Percentiles rank a stretch among this genome's conserved stretches.
phyloP scores from a whole-genome alignment of 352 stramenopile genomes.

The Phytophthora nicotianae region DNA sequence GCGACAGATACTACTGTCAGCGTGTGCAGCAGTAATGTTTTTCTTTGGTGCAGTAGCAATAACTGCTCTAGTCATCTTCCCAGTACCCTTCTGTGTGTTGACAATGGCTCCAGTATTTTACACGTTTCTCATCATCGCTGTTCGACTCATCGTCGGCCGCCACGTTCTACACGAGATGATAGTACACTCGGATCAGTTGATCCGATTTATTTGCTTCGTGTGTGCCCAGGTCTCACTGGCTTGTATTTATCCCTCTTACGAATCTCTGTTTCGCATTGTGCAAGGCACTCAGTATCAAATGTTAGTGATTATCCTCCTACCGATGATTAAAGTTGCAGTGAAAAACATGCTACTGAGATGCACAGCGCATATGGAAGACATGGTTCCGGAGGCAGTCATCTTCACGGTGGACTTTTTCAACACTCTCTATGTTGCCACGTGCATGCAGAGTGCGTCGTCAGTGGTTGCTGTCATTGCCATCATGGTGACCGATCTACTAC shows the following conservation, averaged over 20 bases:
- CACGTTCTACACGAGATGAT: conserved; percentile 3
- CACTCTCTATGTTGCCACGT: conserved; percentile 21
- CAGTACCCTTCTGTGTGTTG: conserved; percentile 13
- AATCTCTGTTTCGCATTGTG: conserved; percentile 4
- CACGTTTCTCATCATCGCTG: conserved; percentile 1
- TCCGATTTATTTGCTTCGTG: conserved; percentile 10
- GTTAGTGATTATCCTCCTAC: conserved; percentile 19
- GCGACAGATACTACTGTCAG: neutral
- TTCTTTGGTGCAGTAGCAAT: neutral
- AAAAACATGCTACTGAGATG: conserved; percentile 14
- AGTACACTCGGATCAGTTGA: conserved; percentile 1
- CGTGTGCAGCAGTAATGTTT: neutral
- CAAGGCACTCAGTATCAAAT: conserved; percentile 9
- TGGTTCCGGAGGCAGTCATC: conserved; percentile 22
- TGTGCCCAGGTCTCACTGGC: neutral
- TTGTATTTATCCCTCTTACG: conserved; percentile 20
- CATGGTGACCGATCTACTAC: conserved; percentile 1
- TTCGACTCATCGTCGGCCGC: neutral
- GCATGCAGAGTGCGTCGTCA: conserved; percentile 27
- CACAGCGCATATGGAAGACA: conserved; percentile 20
- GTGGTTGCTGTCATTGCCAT: neutral
- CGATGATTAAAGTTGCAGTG: conserved; percentile 32
- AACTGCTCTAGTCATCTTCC: neutral
- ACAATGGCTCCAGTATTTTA: conserved; percentile 6
- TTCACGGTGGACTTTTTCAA: conserved; percentile 33